Percentiles rank a stretch among this genome's conserved stretches.
Conservation (phyloP, 352 stramenopile species). For the Phytophthora citricola region DNA sequence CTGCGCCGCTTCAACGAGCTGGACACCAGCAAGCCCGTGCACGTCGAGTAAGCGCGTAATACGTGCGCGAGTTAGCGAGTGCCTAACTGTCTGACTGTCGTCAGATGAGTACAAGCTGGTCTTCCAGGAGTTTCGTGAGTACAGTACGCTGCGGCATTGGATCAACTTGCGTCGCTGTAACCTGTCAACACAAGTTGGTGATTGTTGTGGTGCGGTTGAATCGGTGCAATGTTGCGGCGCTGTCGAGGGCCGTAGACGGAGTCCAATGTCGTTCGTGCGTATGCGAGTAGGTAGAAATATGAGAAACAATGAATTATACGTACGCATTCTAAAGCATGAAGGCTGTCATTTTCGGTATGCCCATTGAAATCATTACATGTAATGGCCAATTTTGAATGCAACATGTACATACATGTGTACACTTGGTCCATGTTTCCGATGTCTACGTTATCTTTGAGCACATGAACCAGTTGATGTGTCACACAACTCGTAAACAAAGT, state of each 20-base stretch:
- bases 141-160: background rate
- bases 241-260: too few relatives aligned
- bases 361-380: too few relatives aligned
- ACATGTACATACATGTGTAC: too few relatives aligned
- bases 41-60: constrained; percentile 17
- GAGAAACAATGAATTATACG: constrained; percentile 6
- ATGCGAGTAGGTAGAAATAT: too few relatives aligned
- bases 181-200: background rate
- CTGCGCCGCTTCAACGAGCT: constrained; percentile 44
- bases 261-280: too few relatives aligned
- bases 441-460: too few relatives aligned
- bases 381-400: too few relatives aligned
- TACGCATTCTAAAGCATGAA: background rate
- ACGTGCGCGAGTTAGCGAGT: background rate
- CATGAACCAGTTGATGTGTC: background rate
- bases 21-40: constrained; percentile 38
- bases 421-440: too few relatives aligned
- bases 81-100: background rate
- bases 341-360: too few relatives aligned
- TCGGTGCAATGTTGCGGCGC: too few relatives aligned
- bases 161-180: background rate
- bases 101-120: background rate
- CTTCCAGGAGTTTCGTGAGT: background rate
- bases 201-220: background rate
- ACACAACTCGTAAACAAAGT: background rate